Evolutionary conservation across 2,329 filamentous ascomycete genomes (phyloP), one percentile per base, ranked within the genome.

Genomic region (Cercospora citrullina): DNA sequence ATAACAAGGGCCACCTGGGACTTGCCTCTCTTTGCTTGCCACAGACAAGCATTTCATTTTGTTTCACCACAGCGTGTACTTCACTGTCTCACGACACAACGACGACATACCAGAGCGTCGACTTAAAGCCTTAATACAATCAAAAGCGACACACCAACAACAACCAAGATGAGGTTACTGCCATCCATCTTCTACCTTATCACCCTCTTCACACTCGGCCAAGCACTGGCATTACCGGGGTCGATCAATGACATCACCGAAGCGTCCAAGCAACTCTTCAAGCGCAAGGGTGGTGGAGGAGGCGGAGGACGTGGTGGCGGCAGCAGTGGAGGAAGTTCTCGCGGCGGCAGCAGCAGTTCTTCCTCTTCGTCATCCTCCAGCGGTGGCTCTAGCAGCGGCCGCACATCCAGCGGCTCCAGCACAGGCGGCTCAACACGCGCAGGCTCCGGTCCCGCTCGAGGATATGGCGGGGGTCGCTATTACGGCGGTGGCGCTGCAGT

Each of bases 401-500:
- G 73, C 60, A 64, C 66, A 45, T 71, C 74, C 18, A 61, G 72
- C 10, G 61, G 42, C 14, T 67, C 72, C 30, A 68, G 58, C 26
- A 42, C 39, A 16, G 65, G 72, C 10, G 73, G 69, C 26, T 21
- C 45, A 3, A 51, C 45, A 42, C 80, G 79, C 8, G 79, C 82
- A 6, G 89, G 90, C 67, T 86, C 84, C 62, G 89, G 90, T 16
- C 80, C 85, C 0, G 73, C 81, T 16, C 87, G 87, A 3, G 69
- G 75, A 0, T 92, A 85, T 74, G 89, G 87, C 48, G 89, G 89
- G 10, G 67, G 70, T n/a, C 30, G 63, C 55, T 91, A 85, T 78
- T 93, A 93, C 75, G 85, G 86, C 42, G 90, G 90, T 60, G 91
- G 91, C 60, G 85, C 88, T 0, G 68, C 81, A 2, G 75, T 77